Conservation (phyloP, 768 basidiomycete genomes). For the Kwoniella mangroviensis region DNA sequence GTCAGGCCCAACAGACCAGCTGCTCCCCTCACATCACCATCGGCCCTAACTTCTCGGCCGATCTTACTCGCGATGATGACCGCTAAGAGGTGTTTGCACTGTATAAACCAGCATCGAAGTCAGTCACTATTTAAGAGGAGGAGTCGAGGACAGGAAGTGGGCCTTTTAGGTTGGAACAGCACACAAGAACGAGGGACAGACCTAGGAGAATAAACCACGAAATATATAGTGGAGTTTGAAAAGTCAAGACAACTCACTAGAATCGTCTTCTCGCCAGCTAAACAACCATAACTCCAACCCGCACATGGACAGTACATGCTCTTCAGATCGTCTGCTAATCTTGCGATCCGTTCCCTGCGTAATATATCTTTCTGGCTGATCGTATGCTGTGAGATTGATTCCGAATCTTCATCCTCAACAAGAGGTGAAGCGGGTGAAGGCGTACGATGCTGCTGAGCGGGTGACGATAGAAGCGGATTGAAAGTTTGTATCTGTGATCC, state of each 20-base stretch:
- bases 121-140: not conserved
- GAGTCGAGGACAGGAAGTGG: slow-evolving; percentile 1
- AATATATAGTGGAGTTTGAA: not conserved
- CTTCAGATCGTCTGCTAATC: slow-evolving; percentile 11
- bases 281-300: slow-evolving; percentile 46
- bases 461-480: slow-evolving; percentile 8
- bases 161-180: not conserved
- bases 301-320: slow-evolving; percentile 50
- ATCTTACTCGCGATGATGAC: slow-evolving; percentile 37
- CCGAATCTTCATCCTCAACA: not conserved
- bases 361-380: not conserved
- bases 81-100: slow-evolving; percentile 52
- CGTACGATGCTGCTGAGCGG: not conserved
- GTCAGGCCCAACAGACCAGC: slow-evolving; percentile 34
- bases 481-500: slow-evolving; percentile 1
- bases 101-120: not conserved
- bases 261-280: slow-evolving; percentile 38
- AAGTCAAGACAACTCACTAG: slow-evolving; percentile 28
- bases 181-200: not conserved
- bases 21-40: slow-evolving; percentile 32
- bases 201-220: not conserved
- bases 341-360: slow-evolving; percentile 10
- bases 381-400: not conserved
- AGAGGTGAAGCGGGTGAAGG: not conserved
- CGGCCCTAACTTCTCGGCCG: slow-evolving; percentile 34